phyloP scores from a whole-genome alignment of 768 basidiomycete species.

The Lactarius deliciosus region DNA sequence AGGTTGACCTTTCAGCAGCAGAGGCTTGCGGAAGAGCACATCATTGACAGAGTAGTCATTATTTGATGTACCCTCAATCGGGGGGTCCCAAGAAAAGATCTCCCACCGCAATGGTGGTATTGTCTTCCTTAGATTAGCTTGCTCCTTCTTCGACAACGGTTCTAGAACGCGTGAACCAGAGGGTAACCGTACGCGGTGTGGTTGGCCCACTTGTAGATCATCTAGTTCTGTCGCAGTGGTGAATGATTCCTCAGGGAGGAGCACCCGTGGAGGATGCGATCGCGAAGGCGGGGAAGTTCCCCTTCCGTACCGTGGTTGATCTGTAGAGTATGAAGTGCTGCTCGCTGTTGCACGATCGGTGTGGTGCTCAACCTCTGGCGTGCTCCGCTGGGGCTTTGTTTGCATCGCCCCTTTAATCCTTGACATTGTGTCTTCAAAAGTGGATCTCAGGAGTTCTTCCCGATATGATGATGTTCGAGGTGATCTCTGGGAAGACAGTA shows the following conservation, averaged over 20 bases:
- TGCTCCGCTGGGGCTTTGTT: slow-evolving; percentile 52
- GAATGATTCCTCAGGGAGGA: slow-evolving; percentile 21
- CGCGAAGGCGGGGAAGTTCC: slow-evolving; percentile 6
- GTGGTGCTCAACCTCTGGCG: slow-evolving; percentile 37
- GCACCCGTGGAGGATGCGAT: slow-evolving; percentile 8
- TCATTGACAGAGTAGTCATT: slow-evolving; percentile 65
- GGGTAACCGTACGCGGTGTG: slow-evolving; percentile 50
- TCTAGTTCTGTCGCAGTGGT: slow-evolving; percentile 32
- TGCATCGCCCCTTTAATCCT: slow-evolving; percentile 80
- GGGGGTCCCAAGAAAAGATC: slow-evolving; percentile 69
- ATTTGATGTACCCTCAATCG: slow-evolving; percentile 60
- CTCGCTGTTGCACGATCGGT: slow-evolving; percentile 19
- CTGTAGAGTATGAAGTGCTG: slow-evolving; percentile 1
- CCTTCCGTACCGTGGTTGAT: slow-evolving; percentile 16
- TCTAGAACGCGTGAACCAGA: slow-evolving; percentile 43
- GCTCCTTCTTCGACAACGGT: slow-evolving; percentile 49
- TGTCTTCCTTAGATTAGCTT: slow-evolving; percentile 44
- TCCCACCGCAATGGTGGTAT: slow-evolving; percentile 53
- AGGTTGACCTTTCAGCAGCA: slow-evolving; percentile 35
- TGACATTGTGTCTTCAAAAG: slow-evolving; percentile 80
- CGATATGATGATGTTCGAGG: slow-evolving; percentile 39
- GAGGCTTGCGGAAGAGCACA: slow-evolving; percentile 54
- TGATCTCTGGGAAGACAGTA: slow-evolving; percentile 28
- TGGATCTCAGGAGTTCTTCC: slow-evolving; percentile 58
- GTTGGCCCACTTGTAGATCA: slow-evolving; percentile 23